phyloP scores from a whole-genome alignment of 352 stramenopile genomes.

The Elongisporangium undulatum region DNA sequence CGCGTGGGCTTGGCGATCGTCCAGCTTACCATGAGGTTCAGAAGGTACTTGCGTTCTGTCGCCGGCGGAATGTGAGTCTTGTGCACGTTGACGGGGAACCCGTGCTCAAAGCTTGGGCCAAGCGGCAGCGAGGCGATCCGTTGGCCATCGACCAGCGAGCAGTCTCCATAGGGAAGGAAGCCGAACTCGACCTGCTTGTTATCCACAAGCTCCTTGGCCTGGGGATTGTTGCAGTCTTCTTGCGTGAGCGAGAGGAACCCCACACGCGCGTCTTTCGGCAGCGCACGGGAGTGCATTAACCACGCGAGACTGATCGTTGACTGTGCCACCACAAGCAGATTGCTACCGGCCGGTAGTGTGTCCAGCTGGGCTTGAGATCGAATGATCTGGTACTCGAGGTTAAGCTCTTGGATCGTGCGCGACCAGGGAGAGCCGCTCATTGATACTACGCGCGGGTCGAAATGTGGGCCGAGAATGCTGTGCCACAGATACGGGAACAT shows the following conservation, averaged over 20 bases:
- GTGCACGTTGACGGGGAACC: constrained; percentile 51
- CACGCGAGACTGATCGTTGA: constrained; percentile 17
- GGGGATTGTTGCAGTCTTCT: constrained; percentile 57
- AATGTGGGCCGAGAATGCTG: constrained; percentile 41
- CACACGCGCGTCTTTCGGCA: constrained; percentile 20
- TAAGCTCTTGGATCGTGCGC: constrained; percentile 17
- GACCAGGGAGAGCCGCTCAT: constrained; percentile 14
- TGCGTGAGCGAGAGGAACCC: constrained; percentile 40
- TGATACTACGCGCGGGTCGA: constrained; percentile 24
- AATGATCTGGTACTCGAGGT: constrained; percentile 36
- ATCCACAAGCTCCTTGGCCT: constrained; percentile 15
- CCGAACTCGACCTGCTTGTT: constrained; percentile 41
- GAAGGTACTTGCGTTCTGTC: constrained; percentile 22
- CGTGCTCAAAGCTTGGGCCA: constrained; percentile 57
- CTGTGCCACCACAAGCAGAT: constrained; percentile 34
- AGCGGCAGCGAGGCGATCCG: constrained; percentile 43
- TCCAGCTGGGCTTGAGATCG: constrained; percentile 29
- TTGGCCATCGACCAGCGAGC: constrained; percentile 43
- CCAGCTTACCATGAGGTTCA: constrained; percentile 70
- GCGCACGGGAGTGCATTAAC: constrained; percentile 10
- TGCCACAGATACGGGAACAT: constrained; percentile 64
- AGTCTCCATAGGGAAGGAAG: constrained; percentile 58
- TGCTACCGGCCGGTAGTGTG: constrained; percentile 23
- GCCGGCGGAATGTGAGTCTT: constrained; percentile 15
- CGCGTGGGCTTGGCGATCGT: constrained; percentile 58